Evolutionary conservation across 2,329 filamentous ascomycete genomes (phyloP).

Genomic region (Monilinia polystroma): DNA sequence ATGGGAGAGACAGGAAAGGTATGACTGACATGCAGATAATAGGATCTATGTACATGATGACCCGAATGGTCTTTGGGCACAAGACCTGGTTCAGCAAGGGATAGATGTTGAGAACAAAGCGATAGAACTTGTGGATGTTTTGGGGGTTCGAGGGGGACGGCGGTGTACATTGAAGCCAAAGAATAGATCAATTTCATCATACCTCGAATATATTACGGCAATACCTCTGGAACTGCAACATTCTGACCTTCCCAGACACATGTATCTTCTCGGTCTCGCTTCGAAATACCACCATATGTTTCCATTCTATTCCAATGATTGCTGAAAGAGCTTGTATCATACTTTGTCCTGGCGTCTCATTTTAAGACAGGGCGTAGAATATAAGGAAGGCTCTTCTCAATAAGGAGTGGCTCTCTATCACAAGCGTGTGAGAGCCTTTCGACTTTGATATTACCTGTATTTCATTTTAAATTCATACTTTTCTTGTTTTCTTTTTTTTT

Average conservation of each 20-base stretch:
- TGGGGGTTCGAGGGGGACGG: constrained; percentile 4
- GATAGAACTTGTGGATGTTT: background rate
- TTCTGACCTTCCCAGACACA: background rate
- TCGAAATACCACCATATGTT: background rate
- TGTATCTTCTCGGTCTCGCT: background rate
- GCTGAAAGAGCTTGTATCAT: background rate
- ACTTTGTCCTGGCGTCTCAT: background rate
- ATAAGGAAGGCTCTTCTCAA: background rate
- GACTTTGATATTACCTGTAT: background rate
- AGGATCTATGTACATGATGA: constrained; percentile 66
- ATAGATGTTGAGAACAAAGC: constrained; percentile 41
- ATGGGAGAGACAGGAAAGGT: background rate
- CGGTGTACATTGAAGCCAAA: constrained; percentile 32
- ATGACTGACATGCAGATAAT: background rate
- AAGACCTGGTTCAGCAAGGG: constrained; percentile 72
- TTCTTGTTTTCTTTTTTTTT: background rate
- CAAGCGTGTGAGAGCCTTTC: background rate
- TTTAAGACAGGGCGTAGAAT: background rate
- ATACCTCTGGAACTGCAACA: background rate
- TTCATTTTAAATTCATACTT: too few species aligned
- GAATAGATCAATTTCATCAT: constrained; percentile 28
- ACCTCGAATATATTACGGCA: constrained; percentile 13
- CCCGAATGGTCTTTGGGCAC: constrained; percentile 71
- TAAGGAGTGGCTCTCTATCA: background rate
- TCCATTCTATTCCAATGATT: background rate